A percentile compares a stretch with the other conserved stretches of the same genome.
phyloP scores from a whole-genome alignment of 495 filamentous ascomycete species.

The Aspergillus funiculosus region DNA sequence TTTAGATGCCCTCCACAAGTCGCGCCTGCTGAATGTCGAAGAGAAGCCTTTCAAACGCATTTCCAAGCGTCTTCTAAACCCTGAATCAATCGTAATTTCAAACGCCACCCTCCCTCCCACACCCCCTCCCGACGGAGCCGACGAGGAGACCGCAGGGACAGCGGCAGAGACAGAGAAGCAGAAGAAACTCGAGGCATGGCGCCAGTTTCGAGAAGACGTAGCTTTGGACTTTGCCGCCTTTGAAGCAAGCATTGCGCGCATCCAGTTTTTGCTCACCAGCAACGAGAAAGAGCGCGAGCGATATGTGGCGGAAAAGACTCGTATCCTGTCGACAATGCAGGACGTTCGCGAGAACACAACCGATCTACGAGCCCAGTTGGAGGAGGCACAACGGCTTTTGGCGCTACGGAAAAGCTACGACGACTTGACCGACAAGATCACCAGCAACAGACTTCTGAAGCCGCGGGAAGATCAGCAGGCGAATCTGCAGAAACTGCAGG shows the following conservation, averaged over 20 bases:
- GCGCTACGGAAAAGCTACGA: conserved; percentile 81
- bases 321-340: conserved; percentile 69
- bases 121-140: conserved; percentile 61
- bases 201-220: conserved; percentile 70
- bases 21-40: conserved; percentile 85
- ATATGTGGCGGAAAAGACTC: conserved; percentile 72
- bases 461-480: conserved; percentile 76
- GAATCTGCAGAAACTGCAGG: conserved; percentile 71
- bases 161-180: conserved; percentile 34
- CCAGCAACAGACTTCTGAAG: conserved; percentile 68
- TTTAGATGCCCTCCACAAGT: conserved; percentile 79
- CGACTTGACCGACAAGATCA: conserved; percentile 78
- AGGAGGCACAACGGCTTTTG: conserved; percentile 67
- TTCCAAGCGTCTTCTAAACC: conserved; percentile 66
- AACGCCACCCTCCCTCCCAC: conserved; percentile 56
- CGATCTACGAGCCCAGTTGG: conserved; percentile 63
- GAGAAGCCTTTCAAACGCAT: conserved; percentile 90
- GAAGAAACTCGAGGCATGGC: conserved; percentile 50
- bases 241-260: conserved; percentile 77
- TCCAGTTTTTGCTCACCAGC: conserved; percentile 79
- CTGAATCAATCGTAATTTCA: conserved; percentile 53
- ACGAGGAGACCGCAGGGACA: conserved; percentile 33
- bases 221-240: conserved; percentile 87
- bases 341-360: conserved; percentile 70
- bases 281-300: conserved; percentile 81